Conservation (phyloP, 2,329 filamentous ascomycete genomes). For the Fonsecaea erecta region DNA sequence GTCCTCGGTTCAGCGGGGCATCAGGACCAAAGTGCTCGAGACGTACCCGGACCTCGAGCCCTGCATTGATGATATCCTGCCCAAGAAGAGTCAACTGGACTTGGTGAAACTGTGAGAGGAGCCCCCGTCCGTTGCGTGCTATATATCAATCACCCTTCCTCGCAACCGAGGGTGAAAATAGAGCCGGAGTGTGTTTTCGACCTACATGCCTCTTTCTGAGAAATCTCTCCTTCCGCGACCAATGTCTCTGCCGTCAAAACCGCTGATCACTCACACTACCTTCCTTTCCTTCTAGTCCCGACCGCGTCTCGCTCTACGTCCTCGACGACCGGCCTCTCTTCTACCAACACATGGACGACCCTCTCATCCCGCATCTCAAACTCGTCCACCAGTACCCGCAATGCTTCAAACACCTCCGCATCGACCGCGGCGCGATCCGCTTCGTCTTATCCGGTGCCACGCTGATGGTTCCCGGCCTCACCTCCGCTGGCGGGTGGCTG, state of each 20-base stretch:
- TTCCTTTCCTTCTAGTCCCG: slow-evolving; percentile 60
- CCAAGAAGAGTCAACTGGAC: slow-evolving; percentile 90
- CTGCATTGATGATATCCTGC: slow-evolving; percentile 90
- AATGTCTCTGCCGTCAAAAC: not conserved
- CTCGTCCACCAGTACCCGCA: slow-evolving; percentile 89
- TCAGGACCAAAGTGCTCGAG: slow-evolving; percentile 80
- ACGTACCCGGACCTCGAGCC: slow-evolving; percentile 85
- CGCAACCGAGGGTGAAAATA: not conserved
- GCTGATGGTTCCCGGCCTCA: slow-evolving; percentile 94
- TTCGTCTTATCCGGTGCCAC: slow-evolving; percentile 93
- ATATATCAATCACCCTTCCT: not conserved
- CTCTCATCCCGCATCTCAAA: slow-evolving; percentile 82
- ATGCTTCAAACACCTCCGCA: slow-evolving; percentile 81
- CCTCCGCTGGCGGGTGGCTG: slow-evolving; percentile 77
- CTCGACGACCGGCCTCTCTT: slow-evolving; percentile 77
- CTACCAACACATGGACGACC: slow-evolving; percentile 81
- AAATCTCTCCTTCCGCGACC: not conserved
- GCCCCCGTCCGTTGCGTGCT: not conserved
- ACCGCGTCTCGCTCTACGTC: slow-evolving; percentile 86
- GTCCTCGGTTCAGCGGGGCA: slow-evolving; percentile 86
- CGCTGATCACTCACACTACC: not conserved
- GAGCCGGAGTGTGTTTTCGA: not conserved
- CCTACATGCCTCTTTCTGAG: not conserved
- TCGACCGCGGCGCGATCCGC: slow-evolving; percentile 93
- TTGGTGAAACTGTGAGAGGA: slow-evolving; percentile 76